A percentile compares a stretch with the other conserved stretches of the same genome.
Conservation (phyloP, 2,329 filamentous ascomycete genomes). For the Monilinia vaccinii-corymbosi region DNA sequence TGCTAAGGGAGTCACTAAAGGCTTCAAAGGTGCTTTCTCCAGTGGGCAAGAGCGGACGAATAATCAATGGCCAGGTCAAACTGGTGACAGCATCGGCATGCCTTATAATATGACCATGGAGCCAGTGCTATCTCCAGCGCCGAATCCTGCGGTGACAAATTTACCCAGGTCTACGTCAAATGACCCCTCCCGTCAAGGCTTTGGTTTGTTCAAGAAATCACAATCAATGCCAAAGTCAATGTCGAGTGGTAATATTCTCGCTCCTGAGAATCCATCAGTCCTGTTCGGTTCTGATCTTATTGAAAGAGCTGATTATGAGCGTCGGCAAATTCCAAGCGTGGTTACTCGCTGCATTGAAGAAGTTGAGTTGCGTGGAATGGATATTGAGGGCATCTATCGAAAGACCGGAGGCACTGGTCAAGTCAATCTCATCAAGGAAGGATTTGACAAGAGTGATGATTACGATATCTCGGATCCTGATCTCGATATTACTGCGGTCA, state of each 20-base stretch:
- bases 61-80: constrained; percentile 43
- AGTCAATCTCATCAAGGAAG: constrained; percentile 81
- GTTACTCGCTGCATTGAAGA: constrained; percentile 93
- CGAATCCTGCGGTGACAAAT: constrained; percentile 16
- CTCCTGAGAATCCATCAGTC: constrained; percentile 44
- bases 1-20: constrained; percentile 88
- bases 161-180: constrained; percentile 22
- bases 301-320: constrained; percentile 80
- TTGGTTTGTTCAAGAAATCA: constrained; percentile 56
- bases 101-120: constrained; percentile 61
- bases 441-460: constrained; percentile 78
- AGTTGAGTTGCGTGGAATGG: constrained; percentile 92
- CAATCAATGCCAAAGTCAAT: constrained; percentile 41
- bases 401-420: constrained; percentile 92
- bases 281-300: constrained; percentile 87
- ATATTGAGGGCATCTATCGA: constrained; percentile 93
- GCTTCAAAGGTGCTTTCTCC: constrained; percentile 80
- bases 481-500: constrained; percentile 92
- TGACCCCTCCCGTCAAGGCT: constrained; percentile 31
- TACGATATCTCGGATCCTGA: constrained; percentile 91
- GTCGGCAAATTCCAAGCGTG: constrained; percentile 79
- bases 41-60: constrained; percentile 42
- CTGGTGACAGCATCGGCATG: constrained; percentile 55
- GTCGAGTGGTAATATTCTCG: constrained; percentile 33
- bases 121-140: constrained; percentile 38